Evolutionary conservation across 352 stramenopile species (phyloP), one percentile per base, ranked within the genome.

Genomic region (Globisporangium viniferum): DNA sequence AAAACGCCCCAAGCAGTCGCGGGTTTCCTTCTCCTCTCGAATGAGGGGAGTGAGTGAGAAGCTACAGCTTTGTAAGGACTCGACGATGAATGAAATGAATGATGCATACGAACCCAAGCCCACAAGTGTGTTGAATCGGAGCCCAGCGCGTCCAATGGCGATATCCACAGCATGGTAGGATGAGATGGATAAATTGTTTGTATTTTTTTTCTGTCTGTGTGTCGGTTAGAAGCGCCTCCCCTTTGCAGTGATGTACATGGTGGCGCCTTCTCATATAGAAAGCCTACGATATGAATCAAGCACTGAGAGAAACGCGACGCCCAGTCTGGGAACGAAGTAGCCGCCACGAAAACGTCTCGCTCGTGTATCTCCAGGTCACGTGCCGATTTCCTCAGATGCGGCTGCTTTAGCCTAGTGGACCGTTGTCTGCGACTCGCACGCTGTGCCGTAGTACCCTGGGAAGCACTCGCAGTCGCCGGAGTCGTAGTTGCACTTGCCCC

Each of bases 401-500:
- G 0, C 9, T 44, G 54, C 74, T 76, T 89, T 46, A 18, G 39
- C 73, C 76, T 90, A 94, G 73, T 88, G 82, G 54, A 93, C 87
- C 6, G 87, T 94, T 58, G 83, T 92, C 75, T 94, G 87, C 61
- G 65, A 84, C 54, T 86, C 79, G 84, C 96, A 99, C 46, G 80
- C 79, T 29, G 94, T 98, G 71, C 96, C 95, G 75, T 97, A 98
- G 81, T 98, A 99, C 5, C 94, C 94, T 31, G 82, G 81, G 73
- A 98, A 99, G 79, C 96, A 99, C 70, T 93, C 80, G 82, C 97
- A 99, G 58, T 96, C 69, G 73, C 96, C 97, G 29, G 87, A 91
- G 36, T 88, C 74, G 78, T 97, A 97, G 84, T 99, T 96, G 81
- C 97, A 99, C 67, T 97, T 98, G 70, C 97, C 96, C 49, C 95